Evolutionary conservation across 2,329 filamentous ascomycete species (phyloP).

Genomic region (Botrytis porri): DNA sequence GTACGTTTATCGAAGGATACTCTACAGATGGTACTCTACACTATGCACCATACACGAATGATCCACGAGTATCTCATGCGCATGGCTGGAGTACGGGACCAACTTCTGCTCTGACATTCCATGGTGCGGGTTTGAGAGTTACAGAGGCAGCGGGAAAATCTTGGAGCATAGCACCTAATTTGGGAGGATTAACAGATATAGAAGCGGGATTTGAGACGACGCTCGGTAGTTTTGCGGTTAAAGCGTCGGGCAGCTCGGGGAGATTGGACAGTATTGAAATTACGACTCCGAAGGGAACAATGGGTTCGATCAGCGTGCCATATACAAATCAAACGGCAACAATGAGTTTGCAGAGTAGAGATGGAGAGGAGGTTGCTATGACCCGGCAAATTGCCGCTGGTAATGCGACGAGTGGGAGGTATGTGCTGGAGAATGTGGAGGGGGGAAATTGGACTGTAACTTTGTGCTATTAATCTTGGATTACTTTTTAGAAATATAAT

Average conservation of each 20-base stretch:
- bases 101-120: slow-evolving; percentile 46
- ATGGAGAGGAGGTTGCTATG: no score
- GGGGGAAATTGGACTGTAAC: slow-evolving; percentile 9
- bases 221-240: slow-evolving; percentile 41
- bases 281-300: not conserved
- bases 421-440: not conserved
- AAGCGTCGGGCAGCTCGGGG: not conserved
- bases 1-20: slow-evolving; percentile 59
- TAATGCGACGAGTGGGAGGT: not conserved
- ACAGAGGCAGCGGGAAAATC: slow-evolving; percentile 39
- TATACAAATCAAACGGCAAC: not conserved
- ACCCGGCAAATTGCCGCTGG: not conserved
- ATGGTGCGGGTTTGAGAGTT: slow-evolving; percentile 44
- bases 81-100: slow-evolving; percentile 52
- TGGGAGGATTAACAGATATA: slow-evolving; percentile 41
- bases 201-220: slow-evolving; percentile 44
- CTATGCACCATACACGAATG: slow-evolving; percentile 45
- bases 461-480: not conserved
- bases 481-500: not conserved
- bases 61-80: slow-evolving; percentile 46
- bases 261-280: not conserved
- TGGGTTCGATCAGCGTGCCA: not conserved
- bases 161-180: slow-evolving; percentile 43
- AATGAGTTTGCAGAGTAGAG: not conserved
- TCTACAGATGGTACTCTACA: slow-evolving; percentile 51